Evolutionary conservation across 176 grass and related monocot genomes (phyloP).

Genomic region (Pontederia crassipes): DNA sequence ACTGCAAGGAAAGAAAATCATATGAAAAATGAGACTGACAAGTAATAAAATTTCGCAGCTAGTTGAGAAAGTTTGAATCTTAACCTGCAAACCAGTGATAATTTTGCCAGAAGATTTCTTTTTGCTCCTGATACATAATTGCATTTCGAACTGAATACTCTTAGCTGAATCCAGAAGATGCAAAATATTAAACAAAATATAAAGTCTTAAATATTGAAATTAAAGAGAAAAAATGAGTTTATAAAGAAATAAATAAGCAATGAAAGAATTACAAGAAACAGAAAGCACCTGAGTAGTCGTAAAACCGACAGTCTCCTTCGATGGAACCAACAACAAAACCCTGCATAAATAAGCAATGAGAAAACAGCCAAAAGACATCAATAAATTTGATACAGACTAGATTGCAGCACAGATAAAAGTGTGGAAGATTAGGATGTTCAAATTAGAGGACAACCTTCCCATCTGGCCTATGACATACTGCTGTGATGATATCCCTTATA

Average conservation of each 20-base stretch:
- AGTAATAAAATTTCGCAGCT: neutral
- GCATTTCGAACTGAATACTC: conserved; percentile 46
- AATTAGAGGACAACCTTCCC: conserved; percentile 52
- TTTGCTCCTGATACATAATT: conserved; percentile 44
- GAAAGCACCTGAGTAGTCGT: conserved; percentile 46
- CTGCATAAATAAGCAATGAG: conserved; percentile 26
- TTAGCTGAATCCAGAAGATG: conserved; percentile 26
- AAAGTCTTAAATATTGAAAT: neutral
- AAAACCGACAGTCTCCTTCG: conserved; percentile 67
- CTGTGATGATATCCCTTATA: conserved; percentile 64
- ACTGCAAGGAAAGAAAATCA: conserved; percentile 26
- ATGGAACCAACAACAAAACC: conserved; percentile 76
- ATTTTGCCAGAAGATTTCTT: conserved; percentile 45
- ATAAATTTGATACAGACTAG: neutral
- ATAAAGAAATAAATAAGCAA: neutral
- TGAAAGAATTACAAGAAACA: neutral
- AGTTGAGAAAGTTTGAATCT: neutral
- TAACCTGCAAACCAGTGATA: conserved; percentile 77
- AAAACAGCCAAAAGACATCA: neutral
- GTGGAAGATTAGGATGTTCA: neutral
- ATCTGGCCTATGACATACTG: conserved; percentile 64
- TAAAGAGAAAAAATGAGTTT: neutral
- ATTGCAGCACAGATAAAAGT: too few species aligned
- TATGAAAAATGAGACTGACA: neutral
- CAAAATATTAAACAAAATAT: neutral